Base-by-base conservation (phyloP, 495 filamentous ascomycete species). In the Penicillium cosmopolitanum region DNA sequence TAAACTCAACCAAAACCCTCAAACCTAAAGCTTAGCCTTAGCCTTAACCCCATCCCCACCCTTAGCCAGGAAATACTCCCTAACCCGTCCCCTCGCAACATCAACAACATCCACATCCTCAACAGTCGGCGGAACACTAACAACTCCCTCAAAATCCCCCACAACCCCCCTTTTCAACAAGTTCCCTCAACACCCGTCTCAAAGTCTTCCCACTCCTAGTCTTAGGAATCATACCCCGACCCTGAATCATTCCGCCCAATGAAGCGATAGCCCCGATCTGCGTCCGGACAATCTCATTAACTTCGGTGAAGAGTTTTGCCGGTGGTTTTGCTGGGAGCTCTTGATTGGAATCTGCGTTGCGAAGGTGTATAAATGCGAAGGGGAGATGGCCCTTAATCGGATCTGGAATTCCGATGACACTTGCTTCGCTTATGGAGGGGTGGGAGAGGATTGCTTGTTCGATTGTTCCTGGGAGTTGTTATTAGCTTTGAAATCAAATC, bases 381-480 rank as follows among this genome's bases (percentile, higher is more conserved):
- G 93, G 93, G 6, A 96, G 82, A 65, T 94, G 90, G 46, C 93
- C 93, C 71, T 97, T 97, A 7, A 96, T 76, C 0, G 82, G 63
- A 64, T 97, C 93, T 0, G 94, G 94, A 53, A 96, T 88, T 21
- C 89, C 87, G 15, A 97, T 85, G 0, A 96, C 90, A 63, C 89
- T 91, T 33, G 87, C 89, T 78, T 97, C 93, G 15, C 85, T 87
- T 31, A 97, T 83, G 5, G 70, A 72, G 0, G 89, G 89, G 69
- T 96, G 92, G 3, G 86, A 87, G 4, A 92, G 85, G 61, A 97
- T 89, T 35, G 89, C 92, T 76, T 96, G 91, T 76, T 97, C 93
- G 68, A 97, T 94, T 21, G 87, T 79, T 33, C 90, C 88, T 89
- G 56, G 23, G 23, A 23, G 4, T 23, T 23, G 23, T 23, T 23